Evolutionary conservation across 2,329 filamentous ascomycete species (phyloP), one percentile per base, ranked within the genome.

Genomic region (Trichophyton verrucosum): DNA sequence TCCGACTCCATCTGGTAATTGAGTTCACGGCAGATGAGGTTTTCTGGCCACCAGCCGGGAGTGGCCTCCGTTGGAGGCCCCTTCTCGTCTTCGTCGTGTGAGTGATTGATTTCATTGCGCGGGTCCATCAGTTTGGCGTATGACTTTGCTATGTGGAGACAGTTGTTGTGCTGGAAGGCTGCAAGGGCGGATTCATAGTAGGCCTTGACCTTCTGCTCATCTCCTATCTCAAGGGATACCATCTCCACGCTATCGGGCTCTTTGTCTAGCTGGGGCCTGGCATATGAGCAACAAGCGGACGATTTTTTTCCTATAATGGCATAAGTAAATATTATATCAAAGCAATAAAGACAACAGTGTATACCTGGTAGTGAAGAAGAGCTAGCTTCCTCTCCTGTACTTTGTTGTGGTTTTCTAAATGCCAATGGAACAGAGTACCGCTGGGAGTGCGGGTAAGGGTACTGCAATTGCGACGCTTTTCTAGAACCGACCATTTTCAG

Each of bases 41-140:
- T 17, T 44, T n/a, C 15, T 44, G 40, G 40, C 40, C 40, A 44
- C 40, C n/a, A 44, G 40, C 61, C 71, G 72, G 38, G 68, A 62
- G 74, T 77, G 9, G 76, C 78, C 62, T 71, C 71, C 60, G 77
- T 73, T 3, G 74, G 72, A 61, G 79, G 74, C 1, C 71, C 70
- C 4, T 69, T 71, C 38, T 74, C 68, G 44, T 74, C 73, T 11
- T 77, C 77, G 64, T 79, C 79, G 65, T 79, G 79, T 1, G 77
- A 77, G 64, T 76, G 73, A 51, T 73, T 75, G 1, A 75, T 74
- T 66, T 79, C 76, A 66, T 79, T 79, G 36, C 73, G 71, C 2
- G 76, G 77, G 53, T 78, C 74, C 22, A 77, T 76, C 3, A 72
- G 68, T 61, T 75, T 78, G 61, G 78, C 76, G 62, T 76, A 78